Evolutionary conservation across 2,329 filamentous ascomycete genomes (phyloP).

Genomic region (Venturia oleaginea): DNA sequence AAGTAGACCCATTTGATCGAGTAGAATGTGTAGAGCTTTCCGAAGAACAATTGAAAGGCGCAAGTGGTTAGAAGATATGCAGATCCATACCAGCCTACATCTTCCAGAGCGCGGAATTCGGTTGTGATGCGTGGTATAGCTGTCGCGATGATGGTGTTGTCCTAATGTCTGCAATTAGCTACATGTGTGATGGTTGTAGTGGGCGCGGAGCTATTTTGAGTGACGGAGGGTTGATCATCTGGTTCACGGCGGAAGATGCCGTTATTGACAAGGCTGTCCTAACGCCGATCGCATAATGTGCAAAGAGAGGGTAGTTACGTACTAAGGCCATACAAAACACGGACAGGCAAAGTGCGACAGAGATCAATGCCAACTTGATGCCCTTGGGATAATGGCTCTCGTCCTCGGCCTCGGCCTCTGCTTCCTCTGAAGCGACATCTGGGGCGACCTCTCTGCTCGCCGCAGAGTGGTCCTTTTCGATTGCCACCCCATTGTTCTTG

Average conservation of each 20-base stretch:
- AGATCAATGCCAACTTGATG: conserved; percentile 26
- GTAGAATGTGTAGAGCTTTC: conserved; percentile 38
- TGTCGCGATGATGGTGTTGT: conserved; percentile 41
- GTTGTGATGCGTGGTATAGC: conserved; percentile 41
- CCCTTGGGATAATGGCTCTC: conserved; percentile 27
- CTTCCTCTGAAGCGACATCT: not conserved
- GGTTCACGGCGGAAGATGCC: not conserved
- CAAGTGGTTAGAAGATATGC: conserved; percentile 35
- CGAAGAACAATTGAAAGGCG: conserved; percentile 36
- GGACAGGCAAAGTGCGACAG: conserved; percentile 27
- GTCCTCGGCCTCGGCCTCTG: conserved; percentile 20
- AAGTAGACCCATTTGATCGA: conserved; percentile 39
- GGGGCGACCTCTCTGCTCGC: not conserved
- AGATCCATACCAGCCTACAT: conserved; percentile 38
- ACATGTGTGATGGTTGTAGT: not conserved
- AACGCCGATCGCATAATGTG: not conserved
- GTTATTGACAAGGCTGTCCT: not conserved
- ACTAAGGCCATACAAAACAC: conserved; percentile 19
- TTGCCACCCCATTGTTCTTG: not conserved
- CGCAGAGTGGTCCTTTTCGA: not conserved
- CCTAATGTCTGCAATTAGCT: conserved; percentile 18
- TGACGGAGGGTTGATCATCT: not conserved
- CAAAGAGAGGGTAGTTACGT: not conserved
- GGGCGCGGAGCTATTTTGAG: not conserved
- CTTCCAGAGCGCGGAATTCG: conserved; percentile 36